Evolutionary conservation across 495 filamentous ascomycete genomes (phyloP), one percentile per base, ranked within the genome.

Genomic region (Aspergillus kassunensis): DNA sequence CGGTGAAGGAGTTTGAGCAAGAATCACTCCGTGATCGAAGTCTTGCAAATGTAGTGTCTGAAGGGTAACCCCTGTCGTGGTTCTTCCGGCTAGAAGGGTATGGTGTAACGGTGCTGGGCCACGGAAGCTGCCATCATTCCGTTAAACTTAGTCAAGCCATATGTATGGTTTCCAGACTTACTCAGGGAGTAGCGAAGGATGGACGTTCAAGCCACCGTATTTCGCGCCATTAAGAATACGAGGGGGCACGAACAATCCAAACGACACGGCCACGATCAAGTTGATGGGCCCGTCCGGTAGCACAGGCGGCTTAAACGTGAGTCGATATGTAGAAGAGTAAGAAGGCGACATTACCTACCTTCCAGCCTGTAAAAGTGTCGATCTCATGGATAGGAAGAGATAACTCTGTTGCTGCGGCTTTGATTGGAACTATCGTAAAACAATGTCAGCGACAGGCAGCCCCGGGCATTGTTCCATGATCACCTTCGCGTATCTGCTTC

Each of bases 191-290:
- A 96, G 64, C n/a, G 92, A 97, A 1, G 93, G 93, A 63, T 98
- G 93, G 4, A 98, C 78, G 69, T 98, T 98, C 19, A 97, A 67
- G 0, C 93, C 93, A 52, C 91, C 91, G 69, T 92, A 96, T 49
- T 79, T 76, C 13, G 87, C 78, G 5, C 58, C 66, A 21, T 72
- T 75, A 35, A 97, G 75, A 13, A 96, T 79, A 3, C 87, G 77
- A 5, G 82, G 80, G 1, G 93, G 95, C 9, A 98, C 82, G 43
- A 95, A 85, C 13, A 95, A 79, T 3, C 93, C 93, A 66, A 97
- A 98, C 6, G 93, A 97, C n/a, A 97, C 95, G 19, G 91, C 90
- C 29, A 97, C 79, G 51, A 98, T 84, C 36, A 98, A 75, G 63
- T 97, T 91, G 53, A 87, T 83, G 16, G 77, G 65, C 12, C 68